These are phyloP conservation scores for Blastocystis sp. DNA, from an alignment of 352 stramenopile genomes.

Conservation along the genomic window DNA sequence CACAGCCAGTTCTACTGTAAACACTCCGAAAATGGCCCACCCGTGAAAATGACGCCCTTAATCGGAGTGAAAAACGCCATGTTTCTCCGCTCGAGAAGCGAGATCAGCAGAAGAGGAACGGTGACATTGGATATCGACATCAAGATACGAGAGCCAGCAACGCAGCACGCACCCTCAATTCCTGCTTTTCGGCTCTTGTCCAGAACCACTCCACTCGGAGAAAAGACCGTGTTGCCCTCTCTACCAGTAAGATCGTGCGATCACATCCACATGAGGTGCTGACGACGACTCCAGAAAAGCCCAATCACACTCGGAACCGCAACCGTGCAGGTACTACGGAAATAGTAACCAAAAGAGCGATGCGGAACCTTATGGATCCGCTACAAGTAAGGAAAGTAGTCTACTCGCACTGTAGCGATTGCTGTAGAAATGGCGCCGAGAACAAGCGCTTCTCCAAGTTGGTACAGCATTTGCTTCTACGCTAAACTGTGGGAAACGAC, in stretches of 20 bases:
- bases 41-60: slow-evolving; percentile 52
- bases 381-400: not conserved
- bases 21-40: not conserved
- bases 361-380: slow-evolving; percentile 56
- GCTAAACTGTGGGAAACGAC: not conserved
- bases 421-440: slow-evolving; percentile 4
- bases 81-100: slow-evolving; percentile 11
- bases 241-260: not conserved
- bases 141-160: not conserved
- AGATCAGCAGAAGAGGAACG: slow-evolving; percentile 11
- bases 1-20: slow-evolving; percentile 28
- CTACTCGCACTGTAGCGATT: slow-evolving; percentile 3
- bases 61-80: slow-evolving; percentile 49
- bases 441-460: slow-evolving; percentile 21
- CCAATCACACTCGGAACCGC: slow-evolving; percentile 33
- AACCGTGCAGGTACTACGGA: slow-evolving; percentile 9
- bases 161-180: not conserved
- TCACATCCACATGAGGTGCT: not conserved
- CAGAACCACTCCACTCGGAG: not conserved
- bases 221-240: slow-evolving; percentile 23
- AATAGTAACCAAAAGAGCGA: slow-evolving; percentile 43
- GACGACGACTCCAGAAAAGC: slow-evolving; percentile 29
- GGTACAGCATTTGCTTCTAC: slow-evolving; percentile 51
- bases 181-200: not conserved
- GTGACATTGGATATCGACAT: slow-evolving; percentile 35